A percentile compares a stretch with the other conserved stretches of the same genome.
Evolutionary conservation across 305 asterid genomes (phyloP).

Genomic region (Fraxinus angustifolia): DNA sequence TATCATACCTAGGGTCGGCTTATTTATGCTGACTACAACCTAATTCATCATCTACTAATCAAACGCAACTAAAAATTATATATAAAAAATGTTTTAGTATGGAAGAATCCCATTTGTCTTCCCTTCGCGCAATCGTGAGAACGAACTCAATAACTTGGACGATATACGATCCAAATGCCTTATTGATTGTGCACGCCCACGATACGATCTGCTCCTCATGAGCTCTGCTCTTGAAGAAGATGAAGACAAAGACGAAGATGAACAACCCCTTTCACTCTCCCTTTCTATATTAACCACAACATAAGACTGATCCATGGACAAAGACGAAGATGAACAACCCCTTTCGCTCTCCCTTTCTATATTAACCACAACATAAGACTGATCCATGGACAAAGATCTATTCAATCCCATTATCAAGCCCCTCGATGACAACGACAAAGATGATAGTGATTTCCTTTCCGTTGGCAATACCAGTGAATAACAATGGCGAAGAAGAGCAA

Average conservation of each 20-base stretch:
- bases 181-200: slow-evolving; percentile 17
- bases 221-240: slow-evolving; percentile 17
- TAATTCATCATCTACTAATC: not conserved
- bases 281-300: slow-evolving; percentile 27
- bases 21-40: not conserved
- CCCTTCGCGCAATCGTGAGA: slow-evolving; percentile 35
- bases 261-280: slow-evolving; percentile 1
- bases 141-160: slow-evolving; percentile 37
- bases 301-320: slow-evolving; percentile 47
- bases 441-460: slow-evolving; percentile 22
- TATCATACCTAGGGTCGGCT: not conserved
- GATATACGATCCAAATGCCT: slow-evolving; percentile 36
- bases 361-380: slow-evolving; percentile 21
- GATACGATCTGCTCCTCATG: slow-evolving; percentile 24
- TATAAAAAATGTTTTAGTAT: slow-evolving; percentile 17
- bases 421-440: slow-evolving; percentile 5
- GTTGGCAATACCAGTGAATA: slow-evolving; percentile 26
- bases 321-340: slow-evolving; percentile 9
- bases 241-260: slow-evolving; percentile 23
- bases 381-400: slow-evolving; percentile 63
- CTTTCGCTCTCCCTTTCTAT: slow-evolving; percentile 16
- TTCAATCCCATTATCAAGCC: slow-evolving; percentile 26
- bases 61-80: not conserved
- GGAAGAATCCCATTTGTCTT: slow-evolving; percentile 36
- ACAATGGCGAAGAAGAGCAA: slow-evolving; percentile 32